phyloP scores from a whole-genome alignment of 192 early-diverging fungal genomes.

The Podila epicladia region DNA sequence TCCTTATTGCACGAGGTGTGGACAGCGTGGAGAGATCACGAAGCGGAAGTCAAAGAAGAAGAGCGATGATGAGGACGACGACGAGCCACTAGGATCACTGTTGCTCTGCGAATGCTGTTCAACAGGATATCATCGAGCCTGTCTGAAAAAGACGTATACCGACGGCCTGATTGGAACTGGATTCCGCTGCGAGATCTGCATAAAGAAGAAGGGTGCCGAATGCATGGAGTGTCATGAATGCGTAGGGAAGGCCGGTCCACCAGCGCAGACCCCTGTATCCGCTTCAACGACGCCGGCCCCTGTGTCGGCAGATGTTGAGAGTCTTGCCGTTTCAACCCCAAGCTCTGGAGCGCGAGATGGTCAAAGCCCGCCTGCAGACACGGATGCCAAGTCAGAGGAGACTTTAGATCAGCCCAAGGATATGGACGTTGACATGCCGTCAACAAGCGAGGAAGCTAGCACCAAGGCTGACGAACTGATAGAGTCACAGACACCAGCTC shows the following conservation, averaged over 20 bases:
- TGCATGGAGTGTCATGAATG: constrained; percentile 46
- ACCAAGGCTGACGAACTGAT: background rate
- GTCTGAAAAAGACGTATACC: constrained; percentile 31
- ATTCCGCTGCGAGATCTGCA: constrained; percentile 46
- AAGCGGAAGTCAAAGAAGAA: constrained; percentile 48
- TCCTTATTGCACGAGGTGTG: constrained; percentile 43
- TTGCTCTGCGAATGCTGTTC: constrained; percentile 54
- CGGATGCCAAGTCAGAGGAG: background rate
- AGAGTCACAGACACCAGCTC: background rate
- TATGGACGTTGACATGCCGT: constrained; percentile 9
- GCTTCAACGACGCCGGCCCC: background rate
- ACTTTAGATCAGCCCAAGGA: constrained; percentile 11
- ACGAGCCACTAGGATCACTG: constrained; percentile 38
- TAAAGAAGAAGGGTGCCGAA: constrained; percentile 41
- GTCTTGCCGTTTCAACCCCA: background rate
- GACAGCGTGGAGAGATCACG: constrained; percentile 38
- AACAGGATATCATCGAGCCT: constrained; percentile 35
- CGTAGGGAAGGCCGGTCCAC: constrained; percentile 16
- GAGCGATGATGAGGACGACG: constrained; percentile 49
- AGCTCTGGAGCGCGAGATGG: background rate
- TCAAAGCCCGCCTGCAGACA: background rate
- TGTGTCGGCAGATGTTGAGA: background rate
- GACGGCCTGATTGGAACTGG: constrained; percentile 33
- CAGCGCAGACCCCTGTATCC: background rate
- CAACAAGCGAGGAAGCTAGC: background rate